A percentile compares a stretch with the other conserved stretches of the same genome.
phyloP scores from a whole-genome alignment of 768 basidiomycete species.

The Mycena olivaceomarginata region DNA sequence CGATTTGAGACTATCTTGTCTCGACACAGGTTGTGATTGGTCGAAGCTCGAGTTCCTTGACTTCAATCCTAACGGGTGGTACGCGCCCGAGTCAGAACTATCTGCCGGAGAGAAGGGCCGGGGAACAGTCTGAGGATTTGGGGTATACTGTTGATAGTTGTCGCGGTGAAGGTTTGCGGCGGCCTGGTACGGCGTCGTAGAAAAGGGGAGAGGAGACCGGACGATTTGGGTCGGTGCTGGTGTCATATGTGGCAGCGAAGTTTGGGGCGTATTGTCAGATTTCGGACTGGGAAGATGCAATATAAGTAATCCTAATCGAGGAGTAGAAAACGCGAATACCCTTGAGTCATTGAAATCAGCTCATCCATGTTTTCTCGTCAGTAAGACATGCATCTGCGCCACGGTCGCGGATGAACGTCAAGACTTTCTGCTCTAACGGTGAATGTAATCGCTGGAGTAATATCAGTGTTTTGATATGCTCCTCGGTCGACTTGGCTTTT shows the following conservation, averaged over 20 bases:
- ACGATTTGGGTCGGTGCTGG: not conserved
- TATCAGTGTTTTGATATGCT: not conserved
- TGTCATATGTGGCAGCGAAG: not conserved
- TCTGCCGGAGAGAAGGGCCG: not conserved
- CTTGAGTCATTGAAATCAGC: not conserved
- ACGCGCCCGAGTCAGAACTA: not conserved
- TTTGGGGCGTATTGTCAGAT: not conserved
- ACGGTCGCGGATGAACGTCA: not conserved
- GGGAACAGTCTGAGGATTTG: not conserved
- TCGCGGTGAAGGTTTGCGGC: too few species aligned
- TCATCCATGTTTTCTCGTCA: not conserved
- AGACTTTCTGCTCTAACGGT: not conserved
- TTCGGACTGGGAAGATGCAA: not conserved
- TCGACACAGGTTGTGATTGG: not conserved
- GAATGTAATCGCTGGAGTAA: not conserved
- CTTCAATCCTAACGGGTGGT: not conserved
- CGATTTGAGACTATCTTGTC: not conserved
- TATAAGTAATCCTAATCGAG: not conserved
- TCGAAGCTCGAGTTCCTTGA: not conserved
- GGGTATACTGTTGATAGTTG: not conserved
- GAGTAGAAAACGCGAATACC: not conserved
- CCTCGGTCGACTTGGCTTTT: not conserved
- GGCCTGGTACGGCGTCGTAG: too few species aligned
- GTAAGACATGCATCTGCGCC: not conserved
- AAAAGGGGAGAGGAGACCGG: not conserved